Evolutionary conservation across 331 rosid species (phyloP).

Genomic region (Pyracantha coccinea): DNA sequence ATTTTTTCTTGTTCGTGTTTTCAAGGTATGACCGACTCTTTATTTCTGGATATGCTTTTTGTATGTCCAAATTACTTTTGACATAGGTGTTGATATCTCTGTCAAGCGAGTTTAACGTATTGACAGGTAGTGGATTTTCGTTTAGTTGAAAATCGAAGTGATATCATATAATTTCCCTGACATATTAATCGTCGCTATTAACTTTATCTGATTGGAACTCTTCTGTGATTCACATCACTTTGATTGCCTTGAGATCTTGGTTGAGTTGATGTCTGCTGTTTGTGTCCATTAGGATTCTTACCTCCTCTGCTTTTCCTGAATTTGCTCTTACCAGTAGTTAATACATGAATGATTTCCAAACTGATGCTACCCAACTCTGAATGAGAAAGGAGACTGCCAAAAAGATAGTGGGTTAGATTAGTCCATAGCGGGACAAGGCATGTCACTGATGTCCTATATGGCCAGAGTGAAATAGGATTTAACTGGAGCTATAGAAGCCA

Average conservation of each 20-base stretch:
- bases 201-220: not conserved
- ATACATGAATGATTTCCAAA: not conserved
- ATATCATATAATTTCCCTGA: not conserved
- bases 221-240: not conserved
- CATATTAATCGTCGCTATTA: not conserved
- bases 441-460: not conserved
- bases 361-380: not conserved
- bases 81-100: not conserved
- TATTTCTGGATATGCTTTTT: not conserved
- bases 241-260: not conserved
- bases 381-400: not conserved
- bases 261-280: not conserved
- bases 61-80: not conserved
- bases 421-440: not conserved
- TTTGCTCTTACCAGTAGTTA: not conserved
- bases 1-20: slow-evolving; percentile 79
- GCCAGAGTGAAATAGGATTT: not conserved
- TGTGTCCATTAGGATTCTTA: not conserved
- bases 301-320: not conserved
- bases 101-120: not conserved
- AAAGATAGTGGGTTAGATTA: not conserved
- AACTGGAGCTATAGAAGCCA: not conserved
- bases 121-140: not conserved
- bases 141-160: not conserved
- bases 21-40: slow-evolving; percentile 48